Evolutionary conservation across 1,284 basidiomycete genomes (phyloP), one percentile per base, ranked within the genome.

Genomic region (Austroboletus niveus): DNA sequence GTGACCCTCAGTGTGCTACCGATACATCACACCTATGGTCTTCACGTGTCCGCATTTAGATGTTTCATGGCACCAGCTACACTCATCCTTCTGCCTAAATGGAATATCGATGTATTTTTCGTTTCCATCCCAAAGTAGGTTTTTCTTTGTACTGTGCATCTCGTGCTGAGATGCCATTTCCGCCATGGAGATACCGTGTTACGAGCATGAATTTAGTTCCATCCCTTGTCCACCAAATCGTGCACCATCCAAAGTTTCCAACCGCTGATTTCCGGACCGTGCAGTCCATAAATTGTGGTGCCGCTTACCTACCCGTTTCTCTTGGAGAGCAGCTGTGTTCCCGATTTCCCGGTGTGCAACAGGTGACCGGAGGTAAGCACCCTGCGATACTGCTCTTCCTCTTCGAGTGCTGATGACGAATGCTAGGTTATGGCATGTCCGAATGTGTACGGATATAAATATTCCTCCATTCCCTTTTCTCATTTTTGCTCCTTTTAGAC

Each of bases 371-470:
- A 73, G 85, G 85, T 85, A 46, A 4, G 63, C 63, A n/a, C 20
- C 40, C 29, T 4, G 35, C 36, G 40, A 2, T 42, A 9, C 39
- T n/a, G n/a, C 27, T 20, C 29, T 41, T 36, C n/a, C n/a, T 41
- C 22, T 27, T 53, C 24, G 31, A 10, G 5, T 4, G 22, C 30
- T 58, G 43, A 55, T 42, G 27, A 36, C 40, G 9, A 17, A 11
- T 6, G 8, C 20, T 56, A 84, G 87, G 87, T 0, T 91, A 86
- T 60, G 88, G 88, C 14, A 81, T 90, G 75, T 87, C 87, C 0
- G 88, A 91, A 78, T 72, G 72, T 49, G 87, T 89, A 64, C 54
- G 82, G 65, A 27, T 47, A 48, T 40, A 27, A 22, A 2, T 22
- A 9, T 6, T 3, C 24, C 31, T 10, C 22, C 11, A 1, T 35